Conservation (phyloP, 228 moss, liverwort and hornwort species). For the Sphagnum magellanicum region DNA sequence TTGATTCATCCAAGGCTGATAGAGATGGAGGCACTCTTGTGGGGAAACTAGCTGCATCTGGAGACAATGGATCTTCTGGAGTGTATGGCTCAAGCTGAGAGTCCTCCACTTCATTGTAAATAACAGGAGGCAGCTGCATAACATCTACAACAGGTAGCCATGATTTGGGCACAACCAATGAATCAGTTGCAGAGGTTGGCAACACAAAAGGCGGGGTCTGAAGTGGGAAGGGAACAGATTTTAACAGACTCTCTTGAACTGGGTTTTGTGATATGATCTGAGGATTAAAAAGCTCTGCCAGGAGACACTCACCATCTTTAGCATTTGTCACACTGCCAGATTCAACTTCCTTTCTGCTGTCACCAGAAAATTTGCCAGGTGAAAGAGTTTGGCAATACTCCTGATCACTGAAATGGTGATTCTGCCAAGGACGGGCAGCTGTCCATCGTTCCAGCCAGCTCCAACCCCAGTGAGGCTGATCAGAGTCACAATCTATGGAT, state of each 20-base stretch:
- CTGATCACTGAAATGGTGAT: conserved; percentile 40
- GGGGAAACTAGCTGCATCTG: not conserved
- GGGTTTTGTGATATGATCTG: conserved; percentile 17
- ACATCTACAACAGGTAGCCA: no score
- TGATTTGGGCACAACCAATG: no score
- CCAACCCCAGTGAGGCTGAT: conserved; percentile 74
- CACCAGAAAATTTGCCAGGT: conserved; percentile 20
- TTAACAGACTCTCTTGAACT: conserved; percentile 10
- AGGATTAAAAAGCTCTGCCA: conserved; percentile 5
- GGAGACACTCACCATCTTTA: not conserved
- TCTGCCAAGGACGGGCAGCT: conserved; percentile 68
- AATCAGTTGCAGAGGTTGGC: not conserved
- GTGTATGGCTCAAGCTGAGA: conserved; percentile 14
- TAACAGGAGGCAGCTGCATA: no score
- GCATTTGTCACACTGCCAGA: no score
- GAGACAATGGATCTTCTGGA: conserved; percentile 22
- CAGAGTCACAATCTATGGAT: conserved; percentile 54
- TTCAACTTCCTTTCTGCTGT: not conserved
- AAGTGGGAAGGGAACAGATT: conserved; percentile 49
- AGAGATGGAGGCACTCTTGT: not conserved
- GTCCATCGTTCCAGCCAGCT: conserved; percentile 75
- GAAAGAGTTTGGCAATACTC: conserved; percentile 30
- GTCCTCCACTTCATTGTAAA: not conserved
- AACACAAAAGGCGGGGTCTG: conserved; percentile 38
- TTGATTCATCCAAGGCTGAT: not conserved